phyloP scores from a whole-genome alignment of 2,329 filamentous ascomycete genomes.

The Pestalotiopsis sp. region DNA sequence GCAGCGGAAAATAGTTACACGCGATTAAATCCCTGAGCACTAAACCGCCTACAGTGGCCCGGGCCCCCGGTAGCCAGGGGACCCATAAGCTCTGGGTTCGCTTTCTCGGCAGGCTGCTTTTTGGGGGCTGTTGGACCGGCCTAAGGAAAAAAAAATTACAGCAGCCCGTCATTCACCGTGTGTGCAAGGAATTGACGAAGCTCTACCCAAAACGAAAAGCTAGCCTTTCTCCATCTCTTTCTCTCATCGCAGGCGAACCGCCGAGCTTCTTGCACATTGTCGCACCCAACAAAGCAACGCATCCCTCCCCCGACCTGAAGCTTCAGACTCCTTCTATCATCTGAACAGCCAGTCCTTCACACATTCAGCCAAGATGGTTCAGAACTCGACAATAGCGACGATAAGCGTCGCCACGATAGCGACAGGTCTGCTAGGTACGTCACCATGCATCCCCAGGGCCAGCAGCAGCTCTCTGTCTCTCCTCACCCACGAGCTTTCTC shows the following conservation, averaged over 20 bases:
- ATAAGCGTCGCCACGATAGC: conserved; percentile 62
- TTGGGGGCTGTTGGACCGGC: neutral
- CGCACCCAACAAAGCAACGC: neutral
- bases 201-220: conserved; percentile 1
- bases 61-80: neutral
- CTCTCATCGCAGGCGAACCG: neutral
- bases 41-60: neutral
- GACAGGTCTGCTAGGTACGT: conserved; percentile 60
- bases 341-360: neutral
- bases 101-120: conserved; percentile 4
- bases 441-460: conserved; percentile 10
- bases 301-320: neutral
- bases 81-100: neutral
- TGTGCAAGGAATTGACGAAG: neutral
- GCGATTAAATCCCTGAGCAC: neutral
- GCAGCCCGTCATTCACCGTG: neutral
- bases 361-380: conserved; percentile 37
- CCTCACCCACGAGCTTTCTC: neutral
- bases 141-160: conserved; percentile 4
- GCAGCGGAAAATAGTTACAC: conserved; percentile 10
- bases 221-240: conserved; percentile 3
- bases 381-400: conserved; percentile 57
- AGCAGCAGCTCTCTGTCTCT: conserved; percentile 7
- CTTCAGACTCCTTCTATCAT: neutral
- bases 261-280: neutral